Base-by-base conservation (phyloP, 2,329 filamentous ascomycete genomes). In the Knufia fluminis region DNA sequence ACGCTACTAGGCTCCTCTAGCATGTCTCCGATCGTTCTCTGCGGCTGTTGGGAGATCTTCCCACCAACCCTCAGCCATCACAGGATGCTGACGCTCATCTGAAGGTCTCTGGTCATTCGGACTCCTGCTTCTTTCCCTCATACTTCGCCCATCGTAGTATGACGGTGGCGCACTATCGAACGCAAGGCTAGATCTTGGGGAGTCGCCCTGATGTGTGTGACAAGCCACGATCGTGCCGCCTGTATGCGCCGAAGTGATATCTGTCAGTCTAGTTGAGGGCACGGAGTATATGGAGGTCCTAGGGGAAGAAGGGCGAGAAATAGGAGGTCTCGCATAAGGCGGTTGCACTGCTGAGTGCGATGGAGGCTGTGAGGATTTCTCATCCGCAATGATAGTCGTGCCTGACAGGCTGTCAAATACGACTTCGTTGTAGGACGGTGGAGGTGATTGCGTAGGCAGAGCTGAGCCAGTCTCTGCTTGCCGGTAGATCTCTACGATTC, bases 191-290 rank as follows among this genome's bases (percentile, higher is more conserved):
- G 44, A 46, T 24, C 44, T 20, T 38, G 16, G 31, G 3, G 44
- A 46, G 20, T 36, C 44, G 14, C 31, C 31, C 20, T 24, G 31
- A 22, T 46, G 44, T 7, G 31, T 36, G 16, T 14, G 16, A 31
- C 38, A 33, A n/a, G 35, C 31, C 9, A 28, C 22, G 6, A 39
- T 38, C 6, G 54, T 58, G 8, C 48, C 54, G 7, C 56, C 56
- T 22, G 56, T 58, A 10, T 48, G 49, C 36, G 50, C 42, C 3
- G 54, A 24, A 7, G 56, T 58, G 14, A 58, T 35, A 23, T 53
- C 54, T 10, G 54, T 58, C 46, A 56, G 26, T 23, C 56, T 52
- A 17, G 56, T 57, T 6, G 54, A 56, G 6, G 56, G 54, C 19
- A 58, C 52, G 14, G 56, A 58, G 33, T 55, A 32, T 8, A 58